phyloP scores from a whole-genome alignment of 2,329 filamentous ascomycete genomes.

The Penicillium italicum region DNA sequence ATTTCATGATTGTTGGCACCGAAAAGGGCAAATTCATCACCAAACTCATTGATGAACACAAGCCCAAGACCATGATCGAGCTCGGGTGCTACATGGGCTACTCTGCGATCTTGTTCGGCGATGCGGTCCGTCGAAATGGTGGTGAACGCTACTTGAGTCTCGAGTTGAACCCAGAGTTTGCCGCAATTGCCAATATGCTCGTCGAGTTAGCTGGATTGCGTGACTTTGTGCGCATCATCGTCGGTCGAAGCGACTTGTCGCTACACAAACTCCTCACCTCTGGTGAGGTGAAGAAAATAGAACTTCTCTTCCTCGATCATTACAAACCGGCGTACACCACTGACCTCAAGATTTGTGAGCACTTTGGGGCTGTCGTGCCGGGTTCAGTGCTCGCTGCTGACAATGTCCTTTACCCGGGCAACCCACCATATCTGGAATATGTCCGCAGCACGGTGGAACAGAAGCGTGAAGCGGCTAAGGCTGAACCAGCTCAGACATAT shows the following conservation, averaged over 20 bases:
- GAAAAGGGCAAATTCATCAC: constrained; percentile 70
- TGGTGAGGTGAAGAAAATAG: constrained; percentile 52
- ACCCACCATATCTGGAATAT: constrained; percentile 54
- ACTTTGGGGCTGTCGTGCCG: constrained; percentile 59
- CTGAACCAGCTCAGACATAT: constrained; percentile 17
- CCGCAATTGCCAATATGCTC: constrained; percentile 64
- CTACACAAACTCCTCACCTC: constrained; percentile 57
- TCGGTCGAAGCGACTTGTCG: constrained; percentile 66
- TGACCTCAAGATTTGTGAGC: constrained; percentile 73
- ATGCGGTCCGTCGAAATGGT: constrained; percentile 60
- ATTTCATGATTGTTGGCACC: constrained; percentile 76
- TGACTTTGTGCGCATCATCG: constrained; percentile 65
- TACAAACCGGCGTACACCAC: constrained; percentile 71
- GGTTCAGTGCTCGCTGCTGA: constrained; percentile 48
- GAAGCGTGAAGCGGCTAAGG: constrained; percentile 50
- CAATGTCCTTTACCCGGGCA: constrained; percentile 45
- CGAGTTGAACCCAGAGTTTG: constrained; percentile 71
- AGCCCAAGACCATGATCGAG: constrained; percentile 70
- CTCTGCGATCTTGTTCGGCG: constrained; percentile 71
- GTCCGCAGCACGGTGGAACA: constrained; percentile 61
- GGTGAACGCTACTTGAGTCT: constrained; percentile 67
- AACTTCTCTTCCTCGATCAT: constrained; percentile 75
- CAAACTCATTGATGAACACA: constrained; percentile 63
- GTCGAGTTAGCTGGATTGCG: constrained; percentile 70
- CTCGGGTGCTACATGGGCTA: constrained; percentile 80